Percentiles rank a stretch among this genome's conserved stretches.
These are phyloP conservation scores for Pouteria campechiana DNA, from an alignment of 179 eudicot genomes.

Conservation along the genomic window DNA sequence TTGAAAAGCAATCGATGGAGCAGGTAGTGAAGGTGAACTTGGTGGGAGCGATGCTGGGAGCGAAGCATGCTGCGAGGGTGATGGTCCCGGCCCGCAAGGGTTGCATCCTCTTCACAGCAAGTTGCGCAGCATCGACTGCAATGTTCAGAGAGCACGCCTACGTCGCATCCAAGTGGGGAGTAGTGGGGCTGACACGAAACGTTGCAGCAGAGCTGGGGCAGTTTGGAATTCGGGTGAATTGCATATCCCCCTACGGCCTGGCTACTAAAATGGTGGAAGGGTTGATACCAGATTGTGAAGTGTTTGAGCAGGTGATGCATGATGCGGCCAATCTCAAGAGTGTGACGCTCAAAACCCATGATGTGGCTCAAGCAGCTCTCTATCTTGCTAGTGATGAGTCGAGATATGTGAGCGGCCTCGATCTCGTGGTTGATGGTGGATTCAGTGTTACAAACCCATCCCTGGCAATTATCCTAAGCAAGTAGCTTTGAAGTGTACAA, in stretches of 20 bases:
- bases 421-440: constrained; percentile 25
- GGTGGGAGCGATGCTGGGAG: constrained; percentile 11
- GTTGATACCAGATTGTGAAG: neutral
- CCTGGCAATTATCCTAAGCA: no score
- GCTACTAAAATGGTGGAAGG: constrained; percentile 3
- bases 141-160: constrained; percentile 9
- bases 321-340: constrained; percentile 14
- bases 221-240: constrained; percentile 22
- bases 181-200: constrained; percentile 13
- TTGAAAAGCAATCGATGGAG: constrained; percentile 4
- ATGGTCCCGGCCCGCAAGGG: constrained; percentile 17
- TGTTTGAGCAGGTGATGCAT: neutral
- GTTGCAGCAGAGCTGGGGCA: constrained; percentile 17
- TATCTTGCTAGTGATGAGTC: constrained; percentile 26
- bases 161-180: constrained; percentile 9
- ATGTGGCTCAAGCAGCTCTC: constrained; percentile 24
- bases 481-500: no score
- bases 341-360: constrained; percentile 7
- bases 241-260: constrained; percentile 14
- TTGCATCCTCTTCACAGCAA: constrained; percentile 21
- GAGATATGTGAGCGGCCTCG: constrained; percentile 19
- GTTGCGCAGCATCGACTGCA: constrained; percentile 4
- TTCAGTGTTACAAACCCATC: constrained; percentile 9
- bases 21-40: constrained; percentile 13
- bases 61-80: constrained; percentile 18